phyloP scores from a whole-genome alignment of 148 eudicot genomes.

The Gaultheria prostrata region DNA sequence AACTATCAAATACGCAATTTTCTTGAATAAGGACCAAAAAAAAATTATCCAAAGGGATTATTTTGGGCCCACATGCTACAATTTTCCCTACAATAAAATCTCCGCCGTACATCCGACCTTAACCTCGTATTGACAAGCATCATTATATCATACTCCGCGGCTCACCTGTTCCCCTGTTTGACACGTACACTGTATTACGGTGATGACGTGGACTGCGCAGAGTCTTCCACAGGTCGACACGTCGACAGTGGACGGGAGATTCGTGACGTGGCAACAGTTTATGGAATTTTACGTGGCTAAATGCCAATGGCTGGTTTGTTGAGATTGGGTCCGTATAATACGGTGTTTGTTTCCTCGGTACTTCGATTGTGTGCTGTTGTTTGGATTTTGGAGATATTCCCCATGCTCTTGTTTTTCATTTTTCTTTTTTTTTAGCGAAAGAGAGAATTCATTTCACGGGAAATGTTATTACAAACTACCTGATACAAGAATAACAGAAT shows the following conservation, averaged over 20 bases:
- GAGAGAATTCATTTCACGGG: too few relatives aligned
- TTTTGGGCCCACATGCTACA: background rate
- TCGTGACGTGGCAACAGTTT: background rate
- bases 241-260: background rate
- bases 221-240: background rate
- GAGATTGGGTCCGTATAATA: background rate
- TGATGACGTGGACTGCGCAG: background rate
- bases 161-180: background rate
- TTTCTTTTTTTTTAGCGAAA: too few relatives aligned
- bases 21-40: too few relatives aligned
- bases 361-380: background rate
- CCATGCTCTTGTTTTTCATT: too few relatives aligned
- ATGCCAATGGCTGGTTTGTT: background rate
- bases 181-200: background rate
- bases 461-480: too few relatives aligned
- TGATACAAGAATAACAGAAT: too few relatives aligned
- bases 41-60: too few relatives aligned
- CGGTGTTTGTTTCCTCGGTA: background rate
- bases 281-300: background rate
- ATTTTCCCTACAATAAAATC: background rate
- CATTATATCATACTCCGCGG: background rate
- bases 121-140: background rate
- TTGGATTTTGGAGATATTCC: background rate
- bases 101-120: background rate
- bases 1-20: too few relatives aligned